Base-by-base conservation (phyloP, 768 basidiomycete genomes). In the Cytidiella melzeri region DNA sequence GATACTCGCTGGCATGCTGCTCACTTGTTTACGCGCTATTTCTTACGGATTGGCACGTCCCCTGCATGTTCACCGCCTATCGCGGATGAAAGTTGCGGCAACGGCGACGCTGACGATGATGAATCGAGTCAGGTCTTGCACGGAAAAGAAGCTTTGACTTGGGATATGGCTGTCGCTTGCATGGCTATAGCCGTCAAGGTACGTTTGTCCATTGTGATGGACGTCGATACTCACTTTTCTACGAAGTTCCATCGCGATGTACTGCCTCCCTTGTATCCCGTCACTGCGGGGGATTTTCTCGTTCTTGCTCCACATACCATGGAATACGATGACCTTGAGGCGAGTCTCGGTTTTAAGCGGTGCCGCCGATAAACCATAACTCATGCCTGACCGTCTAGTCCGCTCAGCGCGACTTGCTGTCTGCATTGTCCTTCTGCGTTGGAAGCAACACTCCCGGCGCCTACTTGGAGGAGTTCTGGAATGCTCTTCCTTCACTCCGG, bases 1-100 rank as follows among this genome's bases (percentile, higher is more conserved):
- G 74, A 83, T 51, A 84, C 83, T 13, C 73, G 81, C 3, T 85
- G 84, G 55, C 83, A 85, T 48, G 83, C 83, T 0, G 77, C 69
- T 0, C 75, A 79, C 58, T 62, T 85, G 53, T 81, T 85, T 54
- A 63, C 73, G 20, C 72, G 80, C 18, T 85, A 80, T 51, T 76
- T 81, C 55, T 66, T 70, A 25, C 58, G 72, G 21, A 61, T 77
- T 1, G 65, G 69, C 53, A 54, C 60, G 5, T 46, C 51, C 23
- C 38, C 51, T 7, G 47, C 55, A 1, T 43, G 53, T 5, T 47
- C 52, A 10, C 30, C 39, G 9, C 26, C 43, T n/a, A 44, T 24
- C 24, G 15, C 12, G 9, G 30, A 36, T 24, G 30, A 45, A 28
- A 28, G 23, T 7, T 5, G 21, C 20, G 42, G 20, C 1, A 25